Conservation (phyloP, 2,329 filamentous ascomycete genomes). For the Penicillium sp. region DNA sequence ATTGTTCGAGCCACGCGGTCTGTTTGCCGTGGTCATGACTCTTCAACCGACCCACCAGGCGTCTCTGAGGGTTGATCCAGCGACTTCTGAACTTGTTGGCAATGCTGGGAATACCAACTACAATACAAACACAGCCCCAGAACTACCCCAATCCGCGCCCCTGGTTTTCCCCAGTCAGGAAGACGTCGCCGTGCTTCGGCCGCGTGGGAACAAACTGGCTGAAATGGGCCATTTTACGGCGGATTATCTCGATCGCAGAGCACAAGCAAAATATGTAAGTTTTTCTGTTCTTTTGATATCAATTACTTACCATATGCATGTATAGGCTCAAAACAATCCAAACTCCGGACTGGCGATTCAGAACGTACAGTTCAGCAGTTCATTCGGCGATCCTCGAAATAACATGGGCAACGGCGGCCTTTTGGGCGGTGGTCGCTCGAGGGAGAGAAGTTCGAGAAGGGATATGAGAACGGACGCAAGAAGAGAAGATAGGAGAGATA, state of each 20-base stretch:
- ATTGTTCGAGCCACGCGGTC: neutral
- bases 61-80: neutral
- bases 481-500: too few relatives aligned
- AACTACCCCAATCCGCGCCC: neutral
- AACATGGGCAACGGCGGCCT: too few relatives aligned
- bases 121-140: neutral
- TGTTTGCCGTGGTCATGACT: constrained; percentile 4
- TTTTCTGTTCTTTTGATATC: neutral
- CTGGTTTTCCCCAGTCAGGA: neutral
- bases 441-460: too few relatives aligned
- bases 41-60: neutral
- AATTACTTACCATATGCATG: too few relatives aligned
- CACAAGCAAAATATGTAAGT: neutral
- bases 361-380: too few relatives aligned
- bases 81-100: neutral
- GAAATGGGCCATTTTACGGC: neutral
- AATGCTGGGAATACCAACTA: neutral
- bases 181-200: neutral
- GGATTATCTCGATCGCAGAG: neutral
- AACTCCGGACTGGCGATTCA: too few relatives aligned
- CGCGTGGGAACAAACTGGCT: neutral
- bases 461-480: too few relatives aligned
- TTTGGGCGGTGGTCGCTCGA: too few relatives aligned
- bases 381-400: too few relatives aligned
- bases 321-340: too few relatives aligned